Evolutionary conservation across 495 filamentous ascomycete species (phyloP), one percentile per base, ranked within the genome.

Genomic region (Collariella sp.): DNA sequence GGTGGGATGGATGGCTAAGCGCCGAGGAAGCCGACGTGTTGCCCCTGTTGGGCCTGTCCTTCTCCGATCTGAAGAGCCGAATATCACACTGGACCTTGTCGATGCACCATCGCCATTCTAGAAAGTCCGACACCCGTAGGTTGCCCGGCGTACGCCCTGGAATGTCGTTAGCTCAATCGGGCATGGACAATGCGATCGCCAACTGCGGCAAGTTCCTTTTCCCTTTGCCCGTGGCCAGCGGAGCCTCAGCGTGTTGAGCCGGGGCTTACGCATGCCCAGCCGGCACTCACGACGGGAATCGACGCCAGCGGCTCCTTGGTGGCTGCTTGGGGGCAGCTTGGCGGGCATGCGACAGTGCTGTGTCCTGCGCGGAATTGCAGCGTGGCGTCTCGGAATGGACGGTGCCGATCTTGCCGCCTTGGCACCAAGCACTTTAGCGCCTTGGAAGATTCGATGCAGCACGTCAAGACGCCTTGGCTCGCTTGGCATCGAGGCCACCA

Each of bases 331-430:
- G 3, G 3, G 31, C 20, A 18, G 51, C 51, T 46, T 46, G 42
- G 42, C 51, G 16, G 19, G 24, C 38, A 43, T 52, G 39, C 34
- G 39, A 24, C 43, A 43, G 49, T 35, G 34, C 23, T 7, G 3
- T 13, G 13, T 53, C 20, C 50, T 35, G 39, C n/a, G 23, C n/a
- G 36, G 22, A 31, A 40, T 31, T 41, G 22, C 26, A 39, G 33
- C 50, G 22, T 53, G 50, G 50, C 42, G 41, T 22, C 20, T 9
- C 19, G 16, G 42, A 45, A 53, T 40, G 24, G 29, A 33, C 13
- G 44, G 24, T 55, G 53, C 46, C 53, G 53, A 49, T 29, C 38
- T 36, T 49, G 15, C 46, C 45, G 46, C 15, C 52, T 55, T 55
- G 44, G 52, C 44, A 43, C 44, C 35, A 42, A 42, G 52, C 34